These are phyloP conservation scores for Paraphoma sp. DNA, from an alignment of 2,329 filamentous ascomycete species.

Conservation along the genomic window DNA sequence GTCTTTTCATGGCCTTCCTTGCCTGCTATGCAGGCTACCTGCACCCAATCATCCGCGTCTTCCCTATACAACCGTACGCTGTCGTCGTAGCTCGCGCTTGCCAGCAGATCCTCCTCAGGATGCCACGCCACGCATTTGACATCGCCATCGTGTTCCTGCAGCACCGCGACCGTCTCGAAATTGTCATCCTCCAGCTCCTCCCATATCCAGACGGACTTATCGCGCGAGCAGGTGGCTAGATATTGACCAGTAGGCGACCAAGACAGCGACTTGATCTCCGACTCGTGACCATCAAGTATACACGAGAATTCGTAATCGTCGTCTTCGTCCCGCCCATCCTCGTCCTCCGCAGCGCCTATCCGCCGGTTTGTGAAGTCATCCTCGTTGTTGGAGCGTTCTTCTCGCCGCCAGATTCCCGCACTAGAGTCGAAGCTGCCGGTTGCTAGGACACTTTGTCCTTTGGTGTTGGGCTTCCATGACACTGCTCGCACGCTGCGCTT, in stretches of 20 bases:
- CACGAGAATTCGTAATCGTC: constrained; percentile 93
- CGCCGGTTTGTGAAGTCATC: constrained; percentile 32
- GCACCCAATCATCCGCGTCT: constrained; percentile 93
- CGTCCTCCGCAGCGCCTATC: constrained; percentile 39
- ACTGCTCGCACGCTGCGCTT: constrained; percentile 85
- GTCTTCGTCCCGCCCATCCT: constrained; percentile 56
- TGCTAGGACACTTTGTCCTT: constrained; percentile 74
- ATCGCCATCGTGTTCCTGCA: constrained; percentile 93
- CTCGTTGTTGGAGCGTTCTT: constrained; percentile 67
- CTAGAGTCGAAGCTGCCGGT: constrained; percentile 95
- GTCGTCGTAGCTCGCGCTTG: constrained; percentile 93
- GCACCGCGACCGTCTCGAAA: constrained; percentile 93
- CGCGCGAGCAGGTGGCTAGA: constrained; percentile 87
- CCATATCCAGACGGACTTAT: constrained; percentile 99
- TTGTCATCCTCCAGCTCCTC: constrained; percentile 95
- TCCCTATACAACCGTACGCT: constrained; percentile 88
- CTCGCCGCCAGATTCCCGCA: constrained; percentile 70
- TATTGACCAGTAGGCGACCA: constrained; percentile 78
- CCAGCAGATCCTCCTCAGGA: constrained; percentile 78
- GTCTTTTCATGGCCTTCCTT: constrained; percentile 85
- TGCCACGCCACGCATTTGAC: constrained; percentile 96
- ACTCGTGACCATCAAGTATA: constrained; percentile 92
- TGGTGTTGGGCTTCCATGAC: constrained; percentile 80
- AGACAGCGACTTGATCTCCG: constrained; percentile 82
- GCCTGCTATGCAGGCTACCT: constrained; percentile 79